Percentiles rank a stretch among this genome's conserved stretches.
Conservation (phyloP, 306 rosid species). For the Begonia fuchsioides region DNA sequence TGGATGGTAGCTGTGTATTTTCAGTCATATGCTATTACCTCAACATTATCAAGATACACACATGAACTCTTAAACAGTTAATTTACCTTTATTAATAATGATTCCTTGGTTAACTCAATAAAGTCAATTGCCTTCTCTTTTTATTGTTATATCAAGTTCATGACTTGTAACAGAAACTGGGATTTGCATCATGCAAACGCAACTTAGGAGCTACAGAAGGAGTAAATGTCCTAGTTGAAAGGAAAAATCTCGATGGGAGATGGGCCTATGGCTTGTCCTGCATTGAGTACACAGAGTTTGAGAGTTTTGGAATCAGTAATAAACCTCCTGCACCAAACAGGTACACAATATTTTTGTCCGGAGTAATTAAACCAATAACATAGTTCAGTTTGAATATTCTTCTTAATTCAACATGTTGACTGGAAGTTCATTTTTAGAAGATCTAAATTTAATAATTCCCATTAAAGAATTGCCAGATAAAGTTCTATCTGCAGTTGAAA, state of each 20-base stretch:
- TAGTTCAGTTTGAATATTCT: too few species aligned
- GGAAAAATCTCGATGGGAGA: constrained; percentile 55
- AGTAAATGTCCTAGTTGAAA: constrained; percentile 76
- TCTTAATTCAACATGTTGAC: too few species aligned
- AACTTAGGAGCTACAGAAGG: constrained; percentile 85
- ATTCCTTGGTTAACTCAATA: constrained; percentile 4
- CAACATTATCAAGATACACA: background rate
- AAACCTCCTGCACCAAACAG: constrained; percentile 31
- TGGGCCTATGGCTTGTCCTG: constrained; percentile 88
- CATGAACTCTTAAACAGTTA: background rate
- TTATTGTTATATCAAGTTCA: constrained; percentile 6
- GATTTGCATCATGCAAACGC: constrained; percentile 88
- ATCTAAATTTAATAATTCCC: too few species aligned
- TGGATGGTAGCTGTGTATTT: too few species aligned
- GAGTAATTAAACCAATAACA: too few species aligned
- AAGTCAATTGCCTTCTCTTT: constrained; percentile 2
- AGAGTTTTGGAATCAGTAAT: constrained; percentile 59
- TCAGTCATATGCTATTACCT: too few species aligned
- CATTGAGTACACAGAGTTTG: constrained; percentile 91
- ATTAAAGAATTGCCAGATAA: too few species aligned
- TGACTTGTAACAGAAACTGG: constrained; percentile 52
- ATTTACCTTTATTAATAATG: too few species aligned
- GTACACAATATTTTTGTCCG: constrained; percentile 4
- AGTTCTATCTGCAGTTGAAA: too few species aligned
- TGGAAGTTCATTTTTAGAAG: too few species aligned